phyloP scores from a whole-genome alignment of 768 basidiomycete species.

The Royoungia palumana region DNA sequence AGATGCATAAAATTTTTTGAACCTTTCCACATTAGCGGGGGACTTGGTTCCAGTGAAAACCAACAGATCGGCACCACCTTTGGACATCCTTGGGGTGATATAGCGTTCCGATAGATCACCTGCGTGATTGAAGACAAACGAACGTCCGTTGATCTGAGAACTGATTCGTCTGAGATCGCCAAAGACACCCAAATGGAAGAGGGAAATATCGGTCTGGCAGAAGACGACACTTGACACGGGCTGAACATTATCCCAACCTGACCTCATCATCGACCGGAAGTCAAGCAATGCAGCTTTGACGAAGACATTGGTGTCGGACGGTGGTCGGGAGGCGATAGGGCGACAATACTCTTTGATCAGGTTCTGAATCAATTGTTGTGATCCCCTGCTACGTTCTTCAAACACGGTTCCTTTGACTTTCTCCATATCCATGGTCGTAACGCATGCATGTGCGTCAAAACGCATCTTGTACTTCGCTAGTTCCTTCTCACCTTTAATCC shows the following conservation, averaged over 20 bases:
- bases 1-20: constrained; percentile 13
- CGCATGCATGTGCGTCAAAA: constrained; percentile 41
- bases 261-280: constrained; percentile 25
- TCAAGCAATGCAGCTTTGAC: constrained; percentile 27
- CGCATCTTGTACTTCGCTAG: constrained; percentile 34
- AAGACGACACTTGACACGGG: constrained; percentile 18
- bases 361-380: constrained; percentile 19
- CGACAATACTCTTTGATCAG: constrained; percentile 23
- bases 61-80: constrained; percentile 24
- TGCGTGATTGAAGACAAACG: constrained; percentile 22
- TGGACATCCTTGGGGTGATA: constrained; percentile 15
- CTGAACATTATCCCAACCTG: constrained; percentile 24
- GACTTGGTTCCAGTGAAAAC: constrained; percentile 19
- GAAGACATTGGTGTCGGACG: constrained; percentile 17
- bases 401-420: constrained; percentile 16
- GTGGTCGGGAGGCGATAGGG: constrained; percentile 12
- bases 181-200: constrained; percentile 14
- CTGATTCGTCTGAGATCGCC: constrained; percentile 16
- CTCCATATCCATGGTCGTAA: constrained; percentile 33
- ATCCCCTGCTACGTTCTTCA: constrained; percentile 16
- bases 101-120: constrained; percentile 15
- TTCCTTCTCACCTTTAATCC: constrained; percentile 31
- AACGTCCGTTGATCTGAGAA: constrained; percentile 22
- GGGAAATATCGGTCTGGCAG: constrained; percentile 10
- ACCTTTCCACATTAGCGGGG: constrained; percentile 5